Percentiles rank a stretch among this genome's conserved stretches.
Evolutionary conservation across 805 yeast genomes (phyloP).

Genomic region (Barnettozyma wickerhamii): DNA sequence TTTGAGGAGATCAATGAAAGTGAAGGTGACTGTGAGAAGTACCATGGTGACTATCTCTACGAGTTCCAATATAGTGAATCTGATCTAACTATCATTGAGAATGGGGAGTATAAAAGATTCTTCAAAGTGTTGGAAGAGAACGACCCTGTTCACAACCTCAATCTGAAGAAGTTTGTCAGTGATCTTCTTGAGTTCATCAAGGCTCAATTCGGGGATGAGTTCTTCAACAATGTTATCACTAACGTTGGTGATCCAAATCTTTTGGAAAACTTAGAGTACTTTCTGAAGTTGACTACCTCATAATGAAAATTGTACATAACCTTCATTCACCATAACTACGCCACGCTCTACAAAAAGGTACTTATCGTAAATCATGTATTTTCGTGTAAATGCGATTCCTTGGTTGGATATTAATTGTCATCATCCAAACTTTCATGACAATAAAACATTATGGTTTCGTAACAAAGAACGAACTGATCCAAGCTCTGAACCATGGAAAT

Average conservation of each 20-base stretch:
- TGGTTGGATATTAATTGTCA: not conserved
- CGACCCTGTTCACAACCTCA: constrained; percentile 54
- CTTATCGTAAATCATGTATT: not conserved
- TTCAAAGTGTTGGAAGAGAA: constrained; percentile 30
- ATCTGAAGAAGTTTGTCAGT: constrained; percentile 41
- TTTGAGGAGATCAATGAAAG: constrained; percentile 74
- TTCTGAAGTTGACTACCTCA: constrained; percentile 9
- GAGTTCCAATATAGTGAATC: constrained; percentile 23
- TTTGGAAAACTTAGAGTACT: constrained; percentile 24
- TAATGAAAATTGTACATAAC: not conserved
- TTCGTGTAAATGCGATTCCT: too few relatives aligned
- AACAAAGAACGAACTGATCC: constrained; percentile 69
- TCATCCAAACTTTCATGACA: not conserved
- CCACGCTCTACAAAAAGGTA: not conserved
- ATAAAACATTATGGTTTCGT: constrained; percentile 46
- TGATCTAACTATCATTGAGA: constrained; percentile 25
- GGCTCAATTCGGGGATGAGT: constrained; percentile 11
- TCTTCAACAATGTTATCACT: constrained; percentile 8
- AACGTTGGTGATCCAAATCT: constrained; percentile 13
- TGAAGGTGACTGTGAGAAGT: constrained; percentile 52
- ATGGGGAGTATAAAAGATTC: constrained; percentile 41
- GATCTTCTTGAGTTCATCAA: constrained; percentile 19
- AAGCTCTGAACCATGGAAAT: constrained; percentile 82
- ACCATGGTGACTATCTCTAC: constrained; percentile 39
- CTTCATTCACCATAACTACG: not conserved